A percentile compares a stretch with the other conserved stretches of the same genome.
Conservation (phyloP, 139 green algal species). For the Astrephomene gubernaculifera region DNA sequence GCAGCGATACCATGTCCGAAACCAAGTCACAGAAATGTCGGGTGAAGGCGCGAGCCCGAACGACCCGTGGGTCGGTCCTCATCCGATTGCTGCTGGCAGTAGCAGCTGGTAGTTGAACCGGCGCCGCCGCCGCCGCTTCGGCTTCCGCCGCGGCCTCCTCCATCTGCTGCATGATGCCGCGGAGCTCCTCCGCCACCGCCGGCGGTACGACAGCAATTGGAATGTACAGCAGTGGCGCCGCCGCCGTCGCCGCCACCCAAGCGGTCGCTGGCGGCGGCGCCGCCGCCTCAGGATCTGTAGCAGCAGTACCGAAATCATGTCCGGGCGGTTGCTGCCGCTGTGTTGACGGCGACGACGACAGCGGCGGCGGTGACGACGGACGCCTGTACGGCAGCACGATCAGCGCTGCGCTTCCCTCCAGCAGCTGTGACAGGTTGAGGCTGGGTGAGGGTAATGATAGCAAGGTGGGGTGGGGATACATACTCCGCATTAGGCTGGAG, state of each 20-base stretch:
- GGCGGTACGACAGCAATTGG: neutral
- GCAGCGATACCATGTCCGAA: neutral
- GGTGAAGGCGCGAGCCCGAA: constrained; percentile 2
- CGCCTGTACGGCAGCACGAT: constrained; percentile 2
- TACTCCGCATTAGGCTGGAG: too few relatives aligned
- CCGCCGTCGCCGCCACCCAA: neutral
- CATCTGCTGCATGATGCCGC: neutral
- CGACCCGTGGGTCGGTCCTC: neutral
- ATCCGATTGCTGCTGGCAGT: too few relatives aligned
- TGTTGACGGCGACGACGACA: too few relatives aligned
- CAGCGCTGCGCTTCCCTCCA: neutral
- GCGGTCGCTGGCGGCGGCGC: neutral
- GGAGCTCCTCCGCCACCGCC: constrained; percentile 10
- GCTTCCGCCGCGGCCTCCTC: neutral
- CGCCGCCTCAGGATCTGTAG: too few relatives aligned
- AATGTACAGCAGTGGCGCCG: neutral
- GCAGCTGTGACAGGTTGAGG: neutral
- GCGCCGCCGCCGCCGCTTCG: neutral
- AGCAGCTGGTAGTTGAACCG: too few relatives aligned
- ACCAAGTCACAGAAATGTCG: neutral
- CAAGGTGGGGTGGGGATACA: too few relatives aligned
- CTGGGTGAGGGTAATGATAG: too few relatives aligned
- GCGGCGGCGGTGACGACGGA: too few relatives aligned
- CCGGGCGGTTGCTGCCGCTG: too few relatives aligned
- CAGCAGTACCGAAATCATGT: too few relatives aligned